These are phyloP conservation scores for Podila horticola DNA, from an alignment of 192 early-diverging fungal genomes.

Conservation along the genomic window DNA sequence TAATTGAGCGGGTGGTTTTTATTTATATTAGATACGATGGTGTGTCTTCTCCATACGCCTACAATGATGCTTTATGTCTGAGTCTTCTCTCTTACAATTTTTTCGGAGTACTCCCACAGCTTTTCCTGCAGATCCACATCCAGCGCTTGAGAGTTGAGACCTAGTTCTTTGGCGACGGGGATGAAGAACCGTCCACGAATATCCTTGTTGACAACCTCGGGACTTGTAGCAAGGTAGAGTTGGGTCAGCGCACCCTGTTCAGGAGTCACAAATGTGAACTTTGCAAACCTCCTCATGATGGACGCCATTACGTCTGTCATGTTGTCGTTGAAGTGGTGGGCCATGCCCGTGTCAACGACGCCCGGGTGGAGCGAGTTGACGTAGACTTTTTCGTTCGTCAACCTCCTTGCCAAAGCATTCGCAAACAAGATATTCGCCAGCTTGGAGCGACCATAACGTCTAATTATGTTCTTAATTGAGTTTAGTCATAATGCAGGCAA, in stretches of 20 bases:
- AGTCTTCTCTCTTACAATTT: background rate
- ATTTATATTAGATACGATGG: too few species aligned
- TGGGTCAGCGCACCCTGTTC: constrained; percentile 54
- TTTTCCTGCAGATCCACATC: constrained; percentile 1
- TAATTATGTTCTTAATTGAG: constrained; percentile 5
- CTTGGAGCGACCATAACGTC: constrained; percentile 57
- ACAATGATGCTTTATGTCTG: background rate
- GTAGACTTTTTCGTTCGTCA: constrained; percentile 24
- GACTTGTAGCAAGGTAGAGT: constrained; percentile 57
- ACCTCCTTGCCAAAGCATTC: constrained; percentile 41
- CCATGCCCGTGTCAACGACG: constrained; percentile 9
- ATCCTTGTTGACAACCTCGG: constrained; percentile 54
- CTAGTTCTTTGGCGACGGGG: background rate
- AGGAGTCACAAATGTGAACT: background rate
- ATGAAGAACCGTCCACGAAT: constrained; percentile 12
- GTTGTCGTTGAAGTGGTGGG: constrained; percentile 11
- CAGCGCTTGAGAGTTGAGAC: background rate
- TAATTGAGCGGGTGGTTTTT: too few species aligned
- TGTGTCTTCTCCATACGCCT: too few species aligned
- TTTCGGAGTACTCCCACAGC: constrained; percentile 23
- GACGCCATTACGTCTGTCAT: background rate
- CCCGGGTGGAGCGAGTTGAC: constrained; percentile 60
- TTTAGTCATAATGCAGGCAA: background rate
- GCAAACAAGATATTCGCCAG: constrained; percentile 59
- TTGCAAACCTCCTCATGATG: background rate